Conservation (phyloP, 371 early-diverging fungal genomes). For the Funneliformis caledonium region DNA sequence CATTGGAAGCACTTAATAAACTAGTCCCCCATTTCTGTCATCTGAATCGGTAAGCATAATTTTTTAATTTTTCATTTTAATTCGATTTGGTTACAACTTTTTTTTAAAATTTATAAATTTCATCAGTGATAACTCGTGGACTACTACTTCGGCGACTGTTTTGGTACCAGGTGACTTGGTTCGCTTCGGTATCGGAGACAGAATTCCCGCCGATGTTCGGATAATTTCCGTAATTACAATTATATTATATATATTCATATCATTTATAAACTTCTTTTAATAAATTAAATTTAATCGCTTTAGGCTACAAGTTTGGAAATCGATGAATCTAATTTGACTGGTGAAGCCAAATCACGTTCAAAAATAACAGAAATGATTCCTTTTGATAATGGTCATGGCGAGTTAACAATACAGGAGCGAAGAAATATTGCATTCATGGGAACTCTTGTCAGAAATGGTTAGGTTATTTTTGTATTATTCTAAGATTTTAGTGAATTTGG, state of each 20-base stretch:
- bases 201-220: slow-evolving; percentile 88
- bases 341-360: slow-evolving; percentile 81
- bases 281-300: background rate
- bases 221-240: slow-evolving; percentile 59
- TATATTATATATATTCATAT: background rate
- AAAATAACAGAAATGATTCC: slow-evolving; percentile 67
- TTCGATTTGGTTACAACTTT: background rate
- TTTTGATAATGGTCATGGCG: slow-evolving; percentile 50
- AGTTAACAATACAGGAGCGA: slow-evolving; percentile 73
- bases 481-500: background rate
- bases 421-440: slow-evolving; percentile 91
- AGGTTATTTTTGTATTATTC: background rate
- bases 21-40: slow-evolving; percentile 87
- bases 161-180: slow-evolving; percentile 89
- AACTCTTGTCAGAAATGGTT: slow-evolving; percentile 78
- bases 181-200: slow-evolving; percentile 81
- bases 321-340: slow-evolving; percentile 89
- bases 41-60: slow-evolving; percentile 65
- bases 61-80: background rate
- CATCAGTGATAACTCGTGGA: slow-evolving; percentile 58
- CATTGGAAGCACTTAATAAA: slow-evolving; percentile 83
- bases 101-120: background rate
- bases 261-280: background rate
- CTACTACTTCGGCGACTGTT: slow-evolving; percentile 67
- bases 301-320: slow-evolving; percentile 78